A percentile compares a stretch with the other conserved stretches of the same genome.
phyloP scores from a whole-genome alignment of 176 grass and related monocot genomes.

The Ensete glaucum region DNA sequence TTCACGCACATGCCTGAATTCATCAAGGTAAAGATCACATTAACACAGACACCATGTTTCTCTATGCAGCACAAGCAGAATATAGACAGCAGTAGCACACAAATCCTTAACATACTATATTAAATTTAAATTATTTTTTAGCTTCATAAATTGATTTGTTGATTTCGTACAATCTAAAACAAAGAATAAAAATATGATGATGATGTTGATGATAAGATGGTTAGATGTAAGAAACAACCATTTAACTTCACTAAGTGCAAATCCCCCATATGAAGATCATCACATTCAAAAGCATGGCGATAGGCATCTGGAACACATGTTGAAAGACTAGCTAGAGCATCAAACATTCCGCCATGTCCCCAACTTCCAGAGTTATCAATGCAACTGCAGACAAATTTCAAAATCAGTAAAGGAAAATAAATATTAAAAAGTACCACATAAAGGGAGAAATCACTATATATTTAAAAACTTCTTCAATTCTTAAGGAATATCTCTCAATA shows the following conservation, averaged over 20 bases:
- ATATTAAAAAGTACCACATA: slow-evolving; percentile 19
- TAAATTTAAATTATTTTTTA: too few relatives aligned
- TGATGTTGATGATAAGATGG: slow-evolving; percentile 4
- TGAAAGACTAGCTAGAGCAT: slow-evolving; percentile 67
- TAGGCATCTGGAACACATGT: slow-evolving; percentile 72
- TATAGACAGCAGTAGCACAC: too few relatives aligned
- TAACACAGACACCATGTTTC: too few relatives aligned
- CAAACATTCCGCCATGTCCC: slow-evolving; percentile 91
- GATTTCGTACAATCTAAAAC: too few relatives aligned
- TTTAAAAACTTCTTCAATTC: background rate
- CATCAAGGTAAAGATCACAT: too few relatives aligned
- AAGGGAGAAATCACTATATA: background rate
- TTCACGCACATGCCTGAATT: too few relatives aligned
- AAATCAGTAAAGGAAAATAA: slow-evolving; percentile 13
- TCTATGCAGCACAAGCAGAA: too few relatives aligned
- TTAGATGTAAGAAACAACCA: slow-evolving; percentile 30
- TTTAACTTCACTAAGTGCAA: slow-evolving; percentile 85
- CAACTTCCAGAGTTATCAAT: slow-evolving; percentile 76
- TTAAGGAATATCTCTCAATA: too few relatives aligned
- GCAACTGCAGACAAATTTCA: slow-evolving; percentile 45
- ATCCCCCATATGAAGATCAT: slow-evolving; percentile 85
- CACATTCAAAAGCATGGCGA: slow-evolving; percentile 58
- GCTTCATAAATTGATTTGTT: too few relatives aligned
- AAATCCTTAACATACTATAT: too few relatives aligned
- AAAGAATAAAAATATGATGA: slow-evolving; percentile 6